Conservation (phyloP, 2,329 filamentous ascomycete genomes). For the Claviceps sp. region DNA sequence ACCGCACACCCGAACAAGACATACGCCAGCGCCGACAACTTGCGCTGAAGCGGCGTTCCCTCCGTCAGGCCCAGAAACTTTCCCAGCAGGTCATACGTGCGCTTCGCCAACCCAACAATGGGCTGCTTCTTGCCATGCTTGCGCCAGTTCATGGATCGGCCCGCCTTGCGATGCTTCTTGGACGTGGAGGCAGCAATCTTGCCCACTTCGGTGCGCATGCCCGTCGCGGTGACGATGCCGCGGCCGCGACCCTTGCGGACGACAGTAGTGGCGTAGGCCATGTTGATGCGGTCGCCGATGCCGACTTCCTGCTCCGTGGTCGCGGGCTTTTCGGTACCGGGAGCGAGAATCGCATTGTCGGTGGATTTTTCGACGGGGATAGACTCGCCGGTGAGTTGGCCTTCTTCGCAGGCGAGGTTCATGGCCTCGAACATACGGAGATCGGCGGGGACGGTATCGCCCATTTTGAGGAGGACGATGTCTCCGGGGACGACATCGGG, state of each 20-base stretch:
- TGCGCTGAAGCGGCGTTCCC: constrained; percentile 67
- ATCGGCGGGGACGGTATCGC: constrained; percentile 64
- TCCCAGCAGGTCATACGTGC: constrained; percentile 34
- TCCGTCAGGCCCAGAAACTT: constrained; percentile 48
- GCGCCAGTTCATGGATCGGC: constrained; percentile 37
- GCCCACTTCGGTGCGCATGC: constrained; percentile 58
- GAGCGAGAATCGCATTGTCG: constrained; percentile 31
- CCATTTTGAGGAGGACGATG: constrained; percentile 52
- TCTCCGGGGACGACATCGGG: constrained; percentile 59
- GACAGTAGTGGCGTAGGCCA: constrained; percentile 61
- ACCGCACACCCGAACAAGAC: constrained; percentile 60
- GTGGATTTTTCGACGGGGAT: constrained; percentile 55
- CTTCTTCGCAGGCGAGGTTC: constrained; percentile 70
- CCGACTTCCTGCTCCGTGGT: constrained; percentile 37
- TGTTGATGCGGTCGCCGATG: constrained; percentile 60
- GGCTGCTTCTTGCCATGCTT: constrained; percentile 39
- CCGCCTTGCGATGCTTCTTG: constrained; percentile 42
- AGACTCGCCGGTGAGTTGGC: constrained; percentile 64
- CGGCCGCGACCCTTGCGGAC: constrained; percentile 60
- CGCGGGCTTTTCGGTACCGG: constrained; percentile 32
- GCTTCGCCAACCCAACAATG: constrained; percentile 31
- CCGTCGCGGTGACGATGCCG: constrained; percentile 60
- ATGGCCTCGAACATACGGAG: constrained; percentile 57
- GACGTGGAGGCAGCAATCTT: constrained; percentile 47
- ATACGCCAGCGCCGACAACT: constrained; percentile 64